Conservation (phyloP, 441 rosid species). For the Erodium chrysanthum region DNA sequence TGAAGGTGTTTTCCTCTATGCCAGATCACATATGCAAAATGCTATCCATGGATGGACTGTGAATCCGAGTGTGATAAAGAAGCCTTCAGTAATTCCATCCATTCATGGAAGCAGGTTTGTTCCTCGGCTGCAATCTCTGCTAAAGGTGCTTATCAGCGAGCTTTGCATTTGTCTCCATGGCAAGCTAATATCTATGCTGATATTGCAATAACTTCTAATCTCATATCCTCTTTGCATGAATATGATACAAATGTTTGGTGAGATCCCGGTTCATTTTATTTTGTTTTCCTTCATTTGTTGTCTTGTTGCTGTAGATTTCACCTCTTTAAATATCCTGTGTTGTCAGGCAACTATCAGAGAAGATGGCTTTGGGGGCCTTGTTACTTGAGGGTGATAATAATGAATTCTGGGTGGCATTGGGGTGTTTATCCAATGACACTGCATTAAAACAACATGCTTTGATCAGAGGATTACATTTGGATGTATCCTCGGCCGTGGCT, state of each 20-base stretch:
- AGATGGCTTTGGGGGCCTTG: slow-evolving; percentile 84
- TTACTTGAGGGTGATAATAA: slow-evolving; percentile 67
- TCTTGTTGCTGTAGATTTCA: slow-evolving; percentile 13
- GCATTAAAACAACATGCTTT: slow-evolving; percentile 80
- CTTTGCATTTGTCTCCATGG: slow-evolving; percentile 84
- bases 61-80: slow-evolving; percentile 29
- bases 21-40: slow-evolving; percentile 66
- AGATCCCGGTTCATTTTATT: slow-evolving; percentile 21
- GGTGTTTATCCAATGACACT: slow-evolving; percentile 55
- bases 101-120: slow-evolving; percentile 63
- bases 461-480: slow-evolving; percentile 83
- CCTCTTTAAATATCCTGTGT: slow-evolving; percentile 25
- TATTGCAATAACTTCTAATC: slow-evolving; percentile 61
- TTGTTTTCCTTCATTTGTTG: slow-evolving; percentile 17
- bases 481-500: slow-evolving; percentile 69
- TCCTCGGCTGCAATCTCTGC: slow-evolving; percentile 51
- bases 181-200: slow-evolving; percentile 72
- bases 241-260: slow-evolving; percentile 47
- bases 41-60: slow-evolving; percentile 58
- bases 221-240: slow-evolving; percentile 41
- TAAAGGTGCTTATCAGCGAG: slow-evolving; percentile 62
- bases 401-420: slow-evolving; percentile 82
- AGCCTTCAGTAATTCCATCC: slow-evolving; percentile 41
- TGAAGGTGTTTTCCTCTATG: slow-evolving; percentile 25
- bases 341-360: slow-evolving; percentile 81